phyloP scores from a whole-genome alignment of 2,329 filamentous ascomycete species.

The Verticillium alfalfae region DNA sequence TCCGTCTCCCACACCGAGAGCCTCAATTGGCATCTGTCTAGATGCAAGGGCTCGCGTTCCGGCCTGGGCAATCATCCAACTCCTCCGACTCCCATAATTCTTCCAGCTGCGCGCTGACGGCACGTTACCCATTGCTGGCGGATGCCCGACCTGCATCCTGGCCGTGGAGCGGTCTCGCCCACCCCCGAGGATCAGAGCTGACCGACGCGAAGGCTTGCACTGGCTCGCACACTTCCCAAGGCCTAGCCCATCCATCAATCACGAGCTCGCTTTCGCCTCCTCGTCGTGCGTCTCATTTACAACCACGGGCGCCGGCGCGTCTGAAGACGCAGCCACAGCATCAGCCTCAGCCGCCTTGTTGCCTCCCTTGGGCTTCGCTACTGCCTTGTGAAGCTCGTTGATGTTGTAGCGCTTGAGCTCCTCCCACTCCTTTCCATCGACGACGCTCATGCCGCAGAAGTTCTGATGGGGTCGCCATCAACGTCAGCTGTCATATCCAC shows the following conservation, averaged over 20 bases:
- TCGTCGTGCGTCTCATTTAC: neutral
- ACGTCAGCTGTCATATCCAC: neutral
- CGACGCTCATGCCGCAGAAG: slow-evolving; percentile 73
- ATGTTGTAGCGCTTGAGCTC: slow-evolving; percentile 72
- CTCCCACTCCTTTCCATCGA: slow-evolving; percentile 65
- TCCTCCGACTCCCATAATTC: neutral
- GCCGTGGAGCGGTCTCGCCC: neutral
- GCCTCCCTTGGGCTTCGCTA: neutral
- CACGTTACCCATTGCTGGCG: neutral
- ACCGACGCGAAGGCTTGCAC: neutral
- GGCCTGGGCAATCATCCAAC: neutral
- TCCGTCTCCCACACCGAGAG: no score
- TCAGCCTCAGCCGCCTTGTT: neutral
- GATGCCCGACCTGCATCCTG: neutral
- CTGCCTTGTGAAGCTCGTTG: slow-evolving; percentile 59
- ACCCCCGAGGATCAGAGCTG: neutral
- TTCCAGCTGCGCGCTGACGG: neutral
- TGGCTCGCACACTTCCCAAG: neutral
- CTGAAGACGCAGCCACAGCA: neutral
- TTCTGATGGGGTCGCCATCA: slow-evolving; percentile 40
- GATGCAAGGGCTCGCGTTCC: neutral
- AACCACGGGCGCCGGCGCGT: neutral
- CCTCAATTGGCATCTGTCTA: no score
- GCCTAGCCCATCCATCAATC: neutral
- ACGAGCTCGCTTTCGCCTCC: neutral